Evolutionary conservation across 495 filamentous ascomycete genomes (phyloP), one percentile per base, ranked within the genome.

Genomic region (Immersiella caudata): DNA sequence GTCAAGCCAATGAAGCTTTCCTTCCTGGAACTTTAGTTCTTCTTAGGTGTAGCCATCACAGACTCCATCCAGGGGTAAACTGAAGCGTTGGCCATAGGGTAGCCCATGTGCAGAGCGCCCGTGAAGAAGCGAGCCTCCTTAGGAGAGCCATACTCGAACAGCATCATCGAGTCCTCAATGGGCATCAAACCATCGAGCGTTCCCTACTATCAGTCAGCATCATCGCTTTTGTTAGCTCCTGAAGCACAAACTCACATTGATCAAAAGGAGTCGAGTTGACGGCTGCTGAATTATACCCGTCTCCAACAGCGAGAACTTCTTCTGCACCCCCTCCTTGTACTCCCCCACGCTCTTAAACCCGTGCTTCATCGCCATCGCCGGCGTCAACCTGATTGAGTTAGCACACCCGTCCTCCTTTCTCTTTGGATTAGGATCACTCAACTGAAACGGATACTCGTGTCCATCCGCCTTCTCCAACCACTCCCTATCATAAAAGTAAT

Each of bases 361-460:
- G 69, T 87, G 89, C 76, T 93, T 93, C 75, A 87, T 80, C 6
- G 89, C 86, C 75, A 93, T 81, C 40, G 87, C 88, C 4, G 85
- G 84, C 4, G 83, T 84, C 40, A 93, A 80, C 27, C 86, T 88
- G 67, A 61, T 33, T 33, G 52, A 40, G 24, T 65, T 22, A 67
- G 58, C 65, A 61, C 35, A 25, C 2, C 4, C 51, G 12, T 49
- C 26, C 54, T 16, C 33, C 36, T 27, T 14, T 2, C 25, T 2
- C 9, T n/a, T 46, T 26, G 16, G 68, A 46, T n/a, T 60, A 64
- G 4, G 12, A 18, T 12, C 51, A 83, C 84, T 79, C 64, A n/a
- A 88, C 83, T 81, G 75, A 73, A 93, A 93, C 11, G 91, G 91
- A 78, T 94, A 94, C 77, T 93, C 91, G 66, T 91, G 87, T 27